These are phyloP conservation scores for Fusarium graminum DNA, from an alignment of 2,329 filamentous ascomycete species.

Conservation along the genomic window DNA sequence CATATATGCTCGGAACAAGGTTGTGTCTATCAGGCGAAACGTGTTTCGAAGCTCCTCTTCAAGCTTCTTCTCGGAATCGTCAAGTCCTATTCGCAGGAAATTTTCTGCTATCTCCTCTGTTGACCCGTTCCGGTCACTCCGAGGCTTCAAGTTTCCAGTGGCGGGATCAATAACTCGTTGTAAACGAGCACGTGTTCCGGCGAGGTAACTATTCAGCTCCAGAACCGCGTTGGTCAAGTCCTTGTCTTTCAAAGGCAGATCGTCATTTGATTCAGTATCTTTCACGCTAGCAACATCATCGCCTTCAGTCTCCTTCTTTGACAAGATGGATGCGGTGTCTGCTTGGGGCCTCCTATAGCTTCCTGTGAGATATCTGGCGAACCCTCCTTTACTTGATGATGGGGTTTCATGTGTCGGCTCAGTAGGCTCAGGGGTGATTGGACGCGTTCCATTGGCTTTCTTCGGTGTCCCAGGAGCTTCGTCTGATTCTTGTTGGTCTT, in stretches of 20 bases:
- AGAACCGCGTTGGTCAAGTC: slow-evolving; percentile 85
- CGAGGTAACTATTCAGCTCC: slow-evolving; percentile 88
- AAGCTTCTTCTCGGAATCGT: slow-evolving; percentile 70
- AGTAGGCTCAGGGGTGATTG: slow-evolving; percentile 48
- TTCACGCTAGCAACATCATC: slow-evolving; percentile 69
- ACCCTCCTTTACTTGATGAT: slow-evolving; percentile 60
- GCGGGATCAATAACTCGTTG: slow-evolving; percentile 72
- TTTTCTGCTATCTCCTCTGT: slow-evolving; percentile 67
- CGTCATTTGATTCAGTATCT: slow-evolving; percentile 59
- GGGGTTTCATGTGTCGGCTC: slow-evolving; percentile 49
- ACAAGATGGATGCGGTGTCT: slow-evolving; percentile 71
- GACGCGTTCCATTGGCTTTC: slow-evolving; percentile 48
- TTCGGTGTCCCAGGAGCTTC: slow-evolving; percentile 50
- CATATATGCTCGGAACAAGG: slow-evolving; percentile 95
- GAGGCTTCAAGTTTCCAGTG: slow-evolving; percentile 71
- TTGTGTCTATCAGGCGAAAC: slow-evolving; percentile 90
- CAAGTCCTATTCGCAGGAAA: slow-evolving; percentile 62
- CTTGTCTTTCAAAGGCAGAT: slow-evolving; percentile 77
- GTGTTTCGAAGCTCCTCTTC: slow-evolving; percentile 79
- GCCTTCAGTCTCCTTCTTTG: slow-evolving; percentile 65
- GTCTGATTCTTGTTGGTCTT: slow-evolving; percentile 55
- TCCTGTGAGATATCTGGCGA: slow-evolving; percentile 67
- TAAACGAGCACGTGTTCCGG: slow-evolving; percentile 79
- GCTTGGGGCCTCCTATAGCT: slow-evolving; percentile 60
- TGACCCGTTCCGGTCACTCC: slow-evolving; percentile 59